Percentiles rank a stretch among this genome's conserved stretches.
phyloP scores from a whole-genome alignment of 495 filamentous ascomycete genomes.

The Chaetomium cochliodes region DNA sequence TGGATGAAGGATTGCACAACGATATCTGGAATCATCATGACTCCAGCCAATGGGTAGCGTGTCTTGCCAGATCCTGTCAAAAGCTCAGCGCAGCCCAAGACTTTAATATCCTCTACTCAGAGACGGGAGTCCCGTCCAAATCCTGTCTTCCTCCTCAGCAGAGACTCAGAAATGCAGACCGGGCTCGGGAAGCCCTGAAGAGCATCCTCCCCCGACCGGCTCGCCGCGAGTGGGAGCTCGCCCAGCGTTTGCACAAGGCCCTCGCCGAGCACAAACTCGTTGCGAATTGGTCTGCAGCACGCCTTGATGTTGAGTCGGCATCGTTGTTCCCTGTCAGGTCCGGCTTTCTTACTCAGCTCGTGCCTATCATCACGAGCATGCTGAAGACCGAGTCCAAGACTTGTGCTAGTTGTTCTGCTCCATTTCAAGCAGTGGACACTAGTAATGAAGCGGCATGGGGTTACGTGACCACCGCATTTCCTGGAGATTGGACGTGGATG shows the following conservation, averaged over 20 bases:
- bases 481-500: conserved; percentile 19
- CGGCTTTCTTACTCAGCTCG: conserved; percentile 14
- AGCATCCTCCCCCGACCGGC: conserved; percentile 2
- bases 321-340: conserved; percentile 14
- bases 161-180: background rate
- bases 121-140: background rate
- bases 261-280: background rate
- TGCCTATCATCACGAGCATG: conserved; percentile 14
- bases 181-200: background rate
- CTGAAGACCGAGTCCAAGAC: conserved; percentile 3
- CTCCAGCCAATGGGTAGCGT: background rate
- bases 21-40: conserved; percentile 8
- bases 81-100: background rate
- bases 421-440: conserved; percentile 5
- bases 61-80: conserved; percentile 7
- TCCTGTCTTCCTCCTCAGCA: background rate
- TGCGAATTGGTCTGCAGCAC: background rate
- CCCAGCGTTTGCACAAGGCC: conserved; percentile 9
- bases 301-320: background rate
- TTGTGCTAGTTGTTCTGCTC: conserved; percentile 1
- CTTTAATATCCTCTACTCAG: background rate
- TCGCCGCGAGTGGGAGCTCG: conserved; percentile 10
- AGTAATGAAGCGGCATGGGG: conserved; percentile 12
- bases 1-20: background rate
- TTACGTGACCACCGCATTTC: background rate